Percentiles rank a stretch among this genome's conserved stretches.
Conservation (phyloP, 768 basidiomycete genomes). For the Suillus placidus region DNA sequence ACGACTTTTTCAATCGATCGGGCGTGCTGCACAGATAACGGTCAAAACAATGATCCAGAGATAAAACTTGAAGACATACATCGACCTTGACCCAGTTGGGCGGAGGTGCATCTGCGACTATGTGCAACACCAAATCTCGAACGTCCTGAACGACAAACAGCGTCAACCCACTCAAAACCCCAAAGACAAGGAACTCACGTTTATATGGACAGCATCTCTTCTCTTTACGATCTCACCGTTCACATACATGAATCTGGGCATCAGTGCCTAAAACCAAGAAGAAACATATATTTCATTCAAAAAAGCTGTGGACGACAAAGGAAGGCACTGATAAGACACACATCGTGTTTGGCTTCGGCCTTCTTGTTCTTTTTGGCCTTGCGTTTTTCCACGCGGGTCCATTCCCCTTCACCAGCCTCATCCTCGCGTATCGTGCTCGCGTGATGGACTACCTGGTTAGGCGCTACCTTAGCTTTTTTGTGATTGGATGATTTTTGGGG, state of each 20-base stretch:
- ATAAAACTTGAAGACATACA: conserved; percentile 42
- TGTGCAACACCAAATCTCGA: conserved; percentile 81
- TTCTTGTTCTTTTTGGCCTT: conserved; percentile 73
- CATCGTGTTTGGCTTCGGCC: conserved; percentile 57
- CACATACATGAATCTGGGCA: conserved; percentile 81
- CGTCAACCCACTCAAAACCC: not conserved
- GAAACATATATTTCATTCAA: conserved; percentile 16
- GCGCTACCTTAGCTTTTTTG: conserved; percentile 44
- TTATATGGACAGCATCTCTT: conserved; percentile 76
- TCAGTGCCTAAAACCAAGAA: conserved; percentile 17
- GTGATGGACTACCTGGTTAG: conserved; percentile 7
- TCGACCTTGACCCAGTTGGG: conserved; percentile 87
- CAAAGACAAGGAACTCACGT: conserved; percentile 49
- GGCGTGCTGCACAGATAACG: conserved; percentile 55
- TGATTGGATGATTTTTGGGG: conserved; percentile 24
- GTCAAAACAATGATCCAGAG: conserved; percentile 10
- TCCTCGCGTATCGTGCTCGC: conserved; percentile 15
- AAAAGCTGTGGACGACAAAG: conserved; percentile 3
- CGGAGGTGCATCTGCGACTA: conserved; percentile 80
- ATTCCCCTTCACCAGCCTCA: conserved; percentile 42
- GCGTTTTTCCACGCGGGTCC: conserved; percentile 74
- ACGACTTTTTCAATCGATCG: conserved; percentile 78
- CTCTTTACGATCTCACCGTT: conserved; percentile 74
- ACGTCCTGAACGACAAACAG: conserved; percentile 63
- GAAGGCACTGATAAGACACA: conserved; percentile 40